phyloP scores from a whole-genome alignment of 352 stramenopile genomes.

The Globisporangium camurandrum region DNA sequence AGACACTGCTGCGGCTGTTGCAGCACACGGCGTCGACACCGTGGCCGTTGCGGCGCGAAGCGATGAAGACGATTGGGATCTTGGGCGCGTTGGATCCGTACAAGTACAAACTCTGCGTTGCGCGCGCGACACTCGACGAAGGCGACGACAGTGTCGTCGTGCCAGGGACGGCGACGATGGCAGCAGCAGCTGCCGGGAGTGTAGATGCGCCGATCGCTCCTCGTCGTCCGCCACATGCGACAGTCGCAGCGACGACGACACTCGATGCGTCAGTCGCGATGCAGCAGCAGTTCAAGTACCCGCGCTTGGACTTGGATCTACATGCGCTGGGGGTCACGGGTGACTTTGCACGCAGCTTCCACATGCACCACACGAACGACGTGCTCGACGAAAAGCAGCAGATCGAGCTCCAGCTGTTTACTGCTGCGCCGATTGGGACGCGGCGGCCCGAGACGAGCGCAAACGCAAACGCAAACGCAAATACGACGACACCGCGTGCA shows the following conservation, averaged over 20 bases:
- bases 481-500: not conserved
- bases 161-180: conserved; percentile 3
- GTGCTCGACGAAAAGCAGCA: conserved; percentile 83
- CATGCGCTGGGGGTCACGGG: conserved; percentile 48
- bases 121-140: conserved; percentile 55
- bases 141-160: conserved; percentile 41
- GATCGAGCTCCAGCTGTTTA: conserved; percentile 82
- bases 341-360: conserved; percentile 44
- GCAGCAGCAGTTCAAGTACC: conserved; percentile 29
- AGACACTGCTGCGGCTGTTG: conserved; percentile 92
- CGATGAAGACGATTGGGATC: conserved; percentile 96
- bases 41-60: conserved; percentile 92
- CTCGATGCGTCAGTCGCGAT: not conserved
- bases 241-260: not conserved
- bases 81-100: conserved; percentile 94
- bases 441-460: conserved; percentile 31
- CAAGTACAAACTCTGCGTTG: conserved; percentile 87
- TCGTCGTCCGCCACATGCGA: no score
- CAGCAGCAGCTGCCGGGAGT: not conserved
- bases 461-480: not conserved
- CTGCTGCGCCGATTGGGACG: conserved; percentile 79
- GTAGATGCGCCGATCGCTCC: not conserved
- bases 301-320: conserved; percentile 48
- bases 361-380: conserved; percentile 36
- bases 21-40: conserved; percentile 85